phyloP scores from a whole-genome alignment of 2,329 filamentous ascomycete species.

The Karstenula rhodostoma region DNA sequence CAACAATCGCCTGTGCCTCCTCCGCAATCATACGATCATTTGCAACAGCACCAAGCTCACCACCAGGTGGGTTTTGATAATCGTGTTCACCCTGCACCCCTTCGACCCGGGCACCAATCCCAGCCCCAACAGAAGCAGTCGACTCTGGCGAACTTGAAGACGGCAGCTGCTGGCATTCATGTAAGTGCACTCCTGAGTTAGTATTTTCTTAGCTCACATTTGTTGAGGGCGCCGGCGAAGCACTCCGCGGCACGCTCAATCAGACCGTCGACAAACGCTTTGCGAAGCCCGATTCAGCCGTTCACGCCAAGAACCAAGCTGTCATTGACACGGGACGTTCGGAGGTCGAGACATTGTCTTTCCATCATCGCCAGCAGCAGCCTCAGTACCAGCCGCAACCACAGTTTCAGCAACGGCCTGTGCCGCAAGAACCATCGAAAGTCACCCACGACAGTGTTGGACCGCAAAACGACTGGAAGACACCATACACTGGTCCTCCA shows the following conservation, averaged over 20 bases:
- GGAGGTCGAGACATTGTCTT: constrained; percentile 40
- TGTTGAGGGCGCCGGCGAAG: constrained; percentile 44
- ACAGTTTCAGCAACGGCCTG: background rate
- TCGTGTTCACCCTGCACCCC: constrained; percentile 30
- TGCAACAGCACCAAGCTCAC: constrained; percentile 27
- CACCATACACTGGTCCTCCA: constrained; percentile 25
- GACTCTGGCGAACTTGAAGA: constrained; percentile 44
- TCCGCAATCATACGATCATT: constrained; percentile 16
- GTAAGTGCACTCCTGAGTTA: constrained; percentile 27
- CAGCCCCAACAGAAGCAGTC: constrained; percentile 27
- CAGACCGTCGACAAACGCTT: constrained; percentile 43
- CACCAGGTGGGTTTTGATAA: constrained; percentile 26
- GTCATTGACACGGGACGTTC: constrained; percentile 40
- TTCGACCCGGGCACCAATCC: constrained; percentile 34
- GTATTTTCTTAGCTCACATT: background rate
- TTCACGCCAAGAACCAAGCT: constrained; percentile 45
- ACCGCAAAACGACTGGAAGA: constrained; percentile 5
- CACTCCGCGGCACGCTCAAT: constrained; percentile 47
- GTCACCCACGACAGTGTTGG: constrained; percentile 1
- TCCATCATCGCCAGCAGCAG: constrained; percentile 14
- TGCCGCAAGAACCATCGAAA: constrained; percentile 1
- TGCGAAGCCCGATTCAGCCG: constrained; percentile 28
- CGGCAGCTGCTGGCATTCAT: constrained; percentile 47
- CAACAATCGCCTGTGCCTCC: no score
- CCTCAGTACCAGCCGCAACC: background rate